Evolutionary conservation across 2,329 filamentous ascomycete species (phyloP), one percentile per base, ranked within the genome.

Genomic region (Aspergillus luchuensis): DNA sequence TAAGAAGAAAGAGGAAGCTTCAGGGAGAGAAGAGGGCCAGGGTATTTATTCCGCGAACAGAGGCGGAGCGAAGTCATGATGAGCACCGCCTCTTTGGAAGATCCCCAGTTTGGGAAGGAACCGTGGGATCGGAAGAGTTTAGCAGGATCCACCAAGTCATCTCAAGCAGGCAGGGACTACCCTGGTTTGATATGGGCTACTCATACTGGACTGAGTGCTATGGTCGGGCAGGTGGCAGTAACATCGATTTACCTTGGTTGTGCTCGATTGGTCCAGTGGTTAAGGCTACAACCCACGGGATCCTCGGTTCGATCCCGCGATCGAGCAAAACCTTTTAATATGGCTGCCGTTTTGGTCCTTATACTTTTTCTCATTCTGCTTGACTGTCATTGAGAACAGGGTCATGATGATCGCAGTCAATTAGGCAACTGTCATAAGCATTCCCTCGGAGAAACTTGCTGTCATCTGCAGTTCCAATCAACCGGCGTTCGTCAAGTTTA

Each of bases 11-110:
- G 25, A 28, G 7, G 25, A 33, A 15, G 33, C 33, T 36, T 11
- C 33, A 36, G 11, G 33, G 13, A n/a, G 25, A 19, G n/a, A 4
- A 30, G 47, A 13, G 8, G 8, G n/a, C 5, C 2, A 50, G 23
- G n/a, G 47, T 50, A 50, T 50, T 50, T 50, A 50, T 33, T 50
- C 47, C 47, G 47, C 23, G 47, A 36, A 36, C 25, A 7, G n/a
- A 17, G 47, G 47, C n/a, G 23, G 25, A 50, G 47, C 47, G 47
- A 45, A 30, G 47, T 50, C 47, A 50, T 50, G 47, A 50, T 50
- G 47, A 50, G 41, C 41, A 45, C 41, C 41, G 41, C 41, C 41
- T 13, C 41, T 13, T 13, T 1, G n/a, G 19, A 11, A 21, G 8
- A 6, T 45, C 41, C 17, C 39, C 33, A 36, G 33, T 15, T 36